phyloP scores from a whole-genome alignment of 2,329 filamentous ascomycete species.

The Dactylella cylindrospora region DNA sequence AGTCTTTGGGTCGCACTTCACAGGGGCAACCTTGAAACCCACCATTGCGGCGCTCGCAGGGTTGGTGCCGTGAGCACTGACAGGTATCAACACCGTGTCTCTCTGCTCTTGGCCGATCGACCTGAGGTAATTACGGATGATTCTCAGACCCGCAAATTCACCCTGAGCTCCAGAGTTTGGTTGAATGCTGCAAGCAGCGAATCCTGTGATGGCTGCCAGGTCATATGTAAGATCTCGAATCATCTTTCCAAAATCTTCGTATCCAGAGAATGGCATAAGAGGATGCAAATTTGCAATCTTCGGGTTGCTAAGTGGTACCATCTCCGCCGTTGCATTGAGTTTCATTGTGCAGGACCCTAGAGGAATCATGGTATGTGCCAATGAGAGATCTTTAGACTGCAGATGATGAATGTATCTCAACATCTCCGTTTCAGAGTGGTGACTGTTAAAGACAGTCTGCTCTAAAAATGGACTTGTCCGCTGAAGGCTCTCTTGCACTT shows the following conservation, averaged over 20 bases:
- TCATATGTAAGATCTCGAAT: conserved; percentile 73
- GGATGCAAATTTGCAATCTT: conserved; percentile 80
- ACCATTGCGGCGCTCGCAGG: conserved; percentile 94
- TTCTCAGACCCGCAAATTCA: conserved; percentile 85
- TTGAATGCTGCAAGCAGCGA: conserved; percentile 84
- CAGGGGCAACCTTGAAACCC: conserved; percentile 86
- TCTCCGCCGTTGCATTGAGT: conserved; percentile 89
- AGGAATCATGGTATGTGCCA: conserved; percentile 97
- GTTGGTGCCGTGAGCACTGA: conserved; percentile 94
- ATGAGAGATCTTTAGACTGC: conserved; percentile 88
- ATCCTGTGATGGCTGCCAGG: conserved; percentile 80
- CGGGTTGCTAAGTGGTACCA: conserved; percentile 79
- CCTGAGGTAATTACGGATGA: conserved; percentile 82
- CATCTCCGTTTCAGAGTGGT: conserved; percentile 93
- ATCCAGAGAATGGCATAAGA: conserved; percentile 66
- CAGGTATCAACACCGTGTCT: conserved; percentile 90
- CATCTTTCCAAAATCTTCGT: conserved; percentile 69
- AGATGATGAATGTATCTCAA: conserved; percentile 91
- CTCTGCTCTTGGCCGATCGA: conserved; percentile 68
- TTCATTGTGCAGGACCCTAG: conserved; percentile 98
- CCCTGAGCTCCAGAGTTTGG: conserved; percentile 96
- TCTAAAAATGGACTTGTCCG: conserved; percentile 76
- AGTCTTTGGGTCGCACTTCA: conserved; percentile 85
- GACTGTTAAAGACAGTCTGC: conserved; percentile 89
- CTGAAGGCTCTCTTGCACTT: conserved; percentile 61